These are phyloP conservation scores for Rhizopogon sp. DNA, from an alignment of 768 basidiomycete genomes.

Conservation along the genomic window DNA sequence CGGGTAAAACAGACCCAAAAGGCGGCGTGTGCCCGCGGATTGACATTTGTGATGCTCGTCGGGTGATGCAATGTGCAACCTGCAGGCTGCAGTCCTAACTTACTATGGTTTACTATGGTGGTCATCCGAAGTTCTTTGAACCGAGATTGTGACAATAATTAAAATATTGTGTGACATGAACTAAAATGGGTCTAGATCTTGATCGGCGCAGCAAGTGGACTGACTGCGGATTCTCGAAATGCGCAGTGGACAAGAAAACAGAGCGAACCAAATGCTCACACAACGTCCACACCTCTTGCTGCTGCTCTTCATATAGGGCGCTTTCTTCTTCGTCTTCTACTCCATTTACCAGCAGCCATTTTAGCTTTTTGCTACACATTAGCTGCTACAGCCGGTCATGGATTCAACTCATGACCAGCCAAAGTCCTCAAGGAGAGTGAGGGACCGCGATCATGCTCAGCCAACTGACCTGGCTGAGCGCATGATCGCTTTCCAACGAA, in stretches of 20 bases:
- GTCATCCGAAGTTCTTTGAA: too few species aligned
- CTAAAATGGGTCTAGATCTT: constrained; percentile 21
- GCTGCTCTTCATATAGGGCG: neutral
- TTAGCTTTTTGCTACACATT: neutral
- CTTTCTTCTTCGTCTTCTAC: neutral
- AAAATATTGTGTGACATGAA: constrained; percentile 6
- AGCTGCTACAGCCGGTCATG: constrained; percentile 18
- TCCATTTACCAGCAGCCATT: neutral
- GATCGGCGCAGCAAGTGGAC: constrained; percentile 26
- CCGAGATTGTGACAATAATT: constrained; percentile 3
- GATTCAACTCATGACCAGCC: constrained; percentile 20
- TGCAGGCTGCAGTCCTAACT: too few species aligned
- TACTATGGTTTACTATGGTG: too few species aligned
- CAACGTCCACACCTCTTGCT: constrained; percentile 4
- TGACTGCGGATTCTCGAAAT: constrained; percentile 28
- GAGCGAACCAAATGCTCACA: constrained; percentile 2
- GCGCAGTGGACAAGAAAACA: constrained; percentile 9
- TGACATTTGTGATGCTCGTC: too few species aligned
- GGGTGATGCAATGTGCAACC: too few species aligned
- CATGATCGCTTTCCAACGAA: constrained; percentile 64
- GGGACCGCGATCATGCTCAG: constrained; percentile 38
- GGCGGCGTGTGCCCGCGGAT: too few species aligned
- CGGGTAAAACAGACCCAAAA: too few species aligned
- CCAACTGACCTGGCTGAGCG: constrained; percentile 54
- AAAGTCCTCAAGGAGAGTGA: constrained; percentile 32